Conservation (phyloP, 306 rosid genomes). For the Dryas drummondii region DNA sequence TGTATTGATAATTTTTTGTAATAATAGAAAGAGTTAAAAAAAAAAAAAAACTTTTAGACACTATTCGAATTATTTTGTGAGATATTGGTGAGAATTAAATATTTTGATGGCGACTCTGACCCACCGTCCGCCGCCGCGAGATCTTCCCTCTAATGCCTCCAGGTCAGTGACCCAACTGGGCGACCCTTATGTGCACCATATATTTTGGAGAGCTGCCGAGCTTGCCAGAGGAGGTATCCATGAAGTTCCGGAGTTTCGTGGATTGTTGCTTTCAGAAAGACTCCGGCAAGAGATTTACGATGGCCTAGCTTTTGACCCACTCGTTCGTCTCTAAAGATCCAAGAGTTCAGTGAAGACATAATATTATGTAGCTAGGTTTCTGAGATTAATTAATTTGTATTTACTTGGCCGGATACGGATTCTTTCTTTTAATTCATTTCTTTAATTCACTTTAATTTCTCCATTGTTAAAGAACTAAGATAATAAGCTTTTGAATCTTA, state of each 20-base stretch:
- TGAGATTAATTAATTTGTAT: slow-evolving; percentile 4
- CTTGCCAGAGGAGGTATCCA: slow-evolving; percentile 54
- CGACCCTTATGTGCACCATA: slow-evolving; percentile 84
- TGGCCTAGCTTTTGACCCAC: slow-evolving; percentile 62
- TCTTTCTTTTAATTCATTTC: no score
- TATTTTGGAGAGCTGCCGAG: slow-evolving; percentile 79
- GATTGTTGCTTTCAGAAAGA: slow-evolving; percentile 84
- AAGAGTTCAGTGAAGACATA: slow-evolving; percentile 9
- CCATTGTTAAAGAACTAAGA: no score
- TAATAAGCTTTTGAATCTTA: no score
- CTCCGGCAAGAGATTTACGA: slow-evolving; percentile 68
- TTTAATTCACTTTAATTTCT: background rate
- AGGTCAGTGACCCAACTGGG: slow-evolving; percentile 92
- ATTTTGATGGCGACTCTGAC: no score
- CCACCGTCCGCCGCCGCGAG: no score
- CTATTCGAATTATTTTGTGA: no score
- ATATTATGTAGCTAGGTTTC: background rate
- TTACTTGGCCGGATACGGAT: background rate
- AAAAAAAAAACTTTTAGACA: no score
- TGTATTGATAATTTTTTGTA: no score
- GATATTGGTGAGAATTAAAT: no score
- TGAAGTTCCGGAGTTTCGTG: slow-evolving; percentile 55
- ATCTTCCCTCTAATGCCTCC: slow-evolving; percentile 33
- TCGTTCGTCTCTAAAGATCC: slow-evolving; percentile 52
- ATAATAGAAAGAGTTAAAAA: no score